Evolutionary conservation across 2,329 filamentous ascomycete genomes (phyloP), one percentile per base, ranked within the genome.

Genomic region (Epichloe sibirici): DNA sequence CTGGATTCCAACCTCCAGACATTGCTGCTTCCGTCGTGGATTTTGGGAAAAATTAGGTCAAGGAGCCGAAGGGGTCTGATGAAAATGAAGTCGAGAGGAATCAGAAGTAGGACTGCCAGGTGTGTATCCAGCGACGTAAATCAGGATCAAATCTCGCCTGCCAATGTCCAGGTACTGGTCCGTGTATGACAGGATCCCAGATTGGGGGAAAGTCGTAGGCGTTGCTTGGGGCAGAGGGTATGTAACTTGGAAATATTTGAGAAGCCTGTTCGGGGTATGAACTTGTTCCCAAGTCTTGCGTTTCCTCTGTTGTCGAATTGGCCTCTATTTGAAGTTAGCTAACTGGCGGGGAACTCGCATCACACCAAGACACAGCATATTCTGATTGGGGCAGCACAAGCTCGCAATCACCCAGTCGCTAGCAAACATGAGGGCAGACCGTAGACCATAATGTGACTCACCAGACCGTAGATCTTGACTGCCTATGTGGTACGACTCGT

Each of bases 1-100:
- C 53, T 4, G 69, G 69, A 53, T 73, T 72, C 67, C 68, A 71
- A 39, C 69, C 68, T 42, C 65, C 63, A 48, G 68, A 64, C 68
- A 71, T 71, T 56, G 28, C 13, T 17, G 17, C 9, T 34, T 28
- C 21, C 45, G 28, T 17, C 15, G 28, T 11, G 11, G 5, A 4
- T 8, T 5, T 5, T 35, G 3, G 7, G 28, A 5, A 15, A 15
- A 4, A 5, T 35, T 12, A 5, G 12, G 25, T 12, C 15, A 23
- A 5, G 12, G 9, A 46, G 28, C 31, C 31, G 21, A 39, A 40
- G 23, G 5, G 15, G 2, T 40, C 11, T 13, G 34, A 31, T 31
- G 8, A 23, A 11, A 31, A 11, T 31, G 1, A 31, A 9, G 31
- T 31, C 1, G 11, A 11, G 31, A 28, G 8, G 17, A 34, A 40